A percentile compares a stretch with the other conserved stretches of the same genome.
phyloP scores from a whole-genome alignment of 2,329 filamentous ascomycete genomes.

The Xylariales sp. region DNA sequence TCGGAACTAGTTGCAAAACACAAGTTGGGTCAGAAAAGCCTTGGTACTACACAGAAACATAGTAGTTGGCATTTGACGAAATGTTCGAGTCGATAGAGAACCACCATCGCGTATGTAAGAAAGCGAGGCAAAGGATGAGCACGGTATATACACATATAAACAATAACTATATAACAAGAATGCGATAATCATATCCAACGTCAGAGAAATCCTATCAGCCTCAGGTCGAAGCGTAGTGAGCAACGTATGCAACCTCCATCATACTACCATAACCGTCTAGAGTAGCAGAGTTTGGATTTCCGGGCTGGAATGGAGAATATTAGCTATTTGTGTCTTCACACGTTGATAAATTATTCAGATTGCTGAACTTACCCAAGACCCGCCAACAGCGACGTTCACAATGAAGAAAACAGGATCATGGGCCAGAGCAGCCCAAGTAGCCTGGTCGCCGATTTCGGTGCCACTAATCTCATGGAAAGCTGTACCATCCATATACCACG shows the following conservation, averaged over 20 bases:
- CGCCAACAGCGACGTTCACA: conserved; percentile 43
- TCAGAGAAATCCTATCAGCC: no score
- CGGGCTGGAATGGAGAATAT: conserved; percentile 30
- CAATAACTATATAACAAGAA: not conserved
- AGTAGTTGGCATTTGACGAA: no score
- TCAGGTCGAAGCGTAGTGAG: conserved; percentile 23
- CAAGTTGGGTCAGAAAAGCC: no score
- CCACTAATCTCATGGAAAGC: conserved; percentile 41
- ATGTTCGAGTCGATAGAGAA: no score
- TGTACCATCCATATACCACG: conserved; percentile 42
- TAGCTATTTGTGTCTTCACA: conserved; percentile 7
- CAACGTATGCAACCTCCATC: conserved; percentile 50
- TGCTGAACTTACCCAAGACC: conserved; percentile 13
- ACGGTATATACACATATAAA: no score
- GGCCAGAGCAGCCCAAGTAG: conserved; percentile 39
- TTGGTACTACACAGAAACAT: no score
- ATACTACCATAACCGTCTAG: conserved; percentile 40
- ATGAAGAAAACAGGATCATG: conserved; percentile 40
- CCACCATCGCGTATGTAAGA: no score
- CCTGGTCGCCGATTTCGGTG: conserved; percentile 32
- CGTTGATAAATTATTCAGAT: not conserved
- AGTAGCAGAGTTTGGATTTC: conserved; percentile 41
- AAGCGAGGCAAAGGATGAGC: no score
- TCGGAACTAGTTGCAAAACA: no score
- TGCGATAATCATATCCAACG: not conserved